Evolutionary conservation across 1,284 basidiomycete species (phyloP).

Genomic region (Papiliotrema flavescens): DNA sequence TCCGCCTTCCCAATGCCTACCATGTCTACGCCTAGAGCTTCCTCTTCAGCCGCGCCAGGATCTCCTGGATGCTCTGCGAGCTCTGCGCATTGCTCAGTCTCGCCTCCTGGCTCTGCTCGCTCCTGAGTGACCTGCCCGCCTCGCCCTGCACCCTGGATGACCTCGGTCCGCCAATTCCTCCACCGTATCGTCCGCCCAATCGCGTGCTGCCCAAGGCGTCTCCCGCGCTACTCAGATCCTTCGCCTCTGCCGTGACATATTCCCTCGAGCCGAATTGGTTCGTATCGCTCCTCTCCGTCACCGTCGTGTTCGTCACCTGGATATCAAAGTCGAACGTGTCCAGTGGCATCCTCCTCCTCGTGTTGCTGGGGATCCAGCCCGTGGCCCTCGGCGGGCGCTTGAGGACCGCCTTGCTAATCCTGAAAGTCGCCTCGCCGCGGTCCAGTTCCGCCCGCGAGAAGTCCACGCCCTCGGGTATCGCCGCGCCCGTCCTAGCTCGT

Average conservation of each 20-base stretch:
- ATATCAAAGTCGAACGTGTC: constrained; percentile 39
- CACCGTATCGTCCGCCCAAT: no score
- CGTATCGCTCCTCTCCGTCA: neutral
- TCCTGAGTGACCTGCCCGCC: neutral
- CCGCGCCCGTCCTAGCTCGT: neutral
- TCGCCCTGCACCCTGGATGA: neutral
- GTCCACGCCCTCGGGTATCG: constrained; percentile 18
- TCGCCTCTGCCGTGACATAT: neutral
- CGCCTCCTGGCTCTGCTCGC: neutral
- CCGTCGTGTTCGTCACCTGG: constrained; percentile 10
- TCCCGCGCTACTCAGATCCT: no score
- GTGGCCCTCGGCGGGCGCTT: constrained; percentile 31
- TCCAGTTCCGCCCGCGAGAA: constrained; percentile 22
- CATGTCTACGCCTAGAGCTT: neutral
- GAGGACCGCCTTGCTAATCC: constrained; percentile 26
- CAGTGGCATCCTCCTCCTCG: constrained; percentile 25
- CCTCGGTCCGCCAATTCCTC: neutral
- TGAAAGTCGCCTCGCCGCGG: constrained; percentile 30
- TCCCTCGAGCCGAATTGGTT: neutral
- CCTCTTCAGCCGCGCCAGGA: neutral
- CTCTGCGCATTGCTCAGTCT: neutral
- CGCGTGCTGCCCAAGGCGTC: no score
- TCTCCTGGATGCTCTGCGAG: neutral
- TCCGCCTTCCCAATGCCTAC: neutral
- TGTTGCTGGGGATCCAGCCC: constrained; percentile 9